Evolutionary conservation across 2,329 filamentous ascomycete genomes (phyloP), one percentile per base, ranked within the genome.

Genomic region (Trichoderma aggressivum): DNA sequence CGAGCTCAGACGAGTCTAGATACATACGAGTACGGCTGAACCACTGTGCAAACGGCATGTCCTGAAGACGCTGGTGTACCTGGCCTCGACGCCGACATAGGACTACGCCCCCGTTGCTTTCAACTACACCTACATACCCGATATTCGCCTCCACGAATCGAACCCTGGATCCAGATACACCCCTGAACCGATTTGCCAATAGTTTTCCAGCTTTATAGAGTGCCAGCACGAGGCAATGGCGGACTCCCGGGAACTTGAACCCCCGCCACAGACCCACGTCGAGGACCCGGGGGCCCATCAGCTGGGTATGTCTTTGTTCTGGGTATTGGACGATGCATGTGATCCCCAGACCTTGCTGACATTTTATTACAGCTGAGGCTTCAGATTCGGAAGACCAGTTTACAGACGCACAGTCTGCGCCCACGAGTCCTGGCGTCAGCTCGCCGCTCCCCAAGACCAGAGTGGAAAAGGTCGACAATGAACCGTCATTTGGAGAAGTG

Each of bases 351-450:
- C 18, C 28, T 58, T 73, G 70, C 78, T 82, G 73, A 81, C 75
- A 65, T 66, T 36, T 66, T 39, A 43, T 28, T 26, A 43, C 56
- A 80, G 80, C 79, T 81, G 86, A 87, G 72, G 84, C 83, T 34
- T 90, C 89, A 62, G 90, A 91, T 73, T 90, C 88, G 32, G 90
- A 91, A 59, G 90, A 92, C 75, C 90, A 91, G 80, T 92, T 90
- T 79, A 91, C 88, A 64, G 90, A 92, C 78, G 89, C 90, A 39
- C 87, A 87, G 69, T 90, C 88, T 39, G 85, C 80, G 70, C 83
- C 77, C 71, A 80, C 76, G 74, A 86, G 80, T 77, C 83, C 81
- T 10, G 81, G 79, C 7, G 76, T 79, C 53, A 80, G 78, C 73
- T 87, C 86, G 16, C 86, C 88, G 24, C 85, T 89, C 68, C 89